Percentiles rank a stretch among this genome's conserved stretches.
phyloP scores from a whole-genome alignment of 345 rosid genomes.

The Erucastrum elatum region DNA sequence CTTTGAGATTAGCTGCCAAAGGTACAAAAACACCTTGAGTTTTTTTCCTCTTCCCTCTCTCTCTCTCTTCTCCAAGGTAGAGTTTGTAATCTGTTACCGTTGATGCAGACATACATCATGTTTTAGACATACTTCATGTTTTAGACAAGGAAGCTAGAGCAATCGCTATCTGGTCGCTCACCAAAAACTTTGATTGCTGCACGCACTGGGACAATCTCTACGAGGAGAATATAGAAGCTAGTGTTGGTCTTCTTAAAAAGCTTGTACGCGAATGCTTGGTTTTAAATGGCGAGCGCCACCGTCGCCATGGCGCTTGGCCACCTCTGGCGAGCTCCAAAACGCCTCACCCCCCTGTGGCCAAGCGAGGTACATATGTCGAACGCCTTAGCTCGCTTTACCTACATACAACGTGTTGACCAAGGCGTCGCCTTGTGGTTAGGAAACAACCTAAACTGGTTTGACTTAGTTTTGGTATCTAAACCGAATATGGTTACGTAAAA shows the following conservation, averaged over 20 bases:
- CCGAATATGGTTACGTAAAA: background rate
- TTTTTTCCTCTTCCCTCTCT: background rate
- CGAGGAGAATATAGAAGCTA: background rate
- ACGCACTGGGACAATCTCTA: background rate
- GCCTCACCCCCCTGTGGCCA: background rate
- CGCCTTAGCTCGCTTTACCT: background rate
- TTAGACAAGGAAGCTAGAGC: background rate
- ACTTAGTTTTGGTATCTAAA: background rate
- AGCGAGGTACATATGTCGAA: background rate
- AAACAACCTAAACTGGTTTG: background rate
- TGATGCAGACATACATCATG: too few relatives aligned
- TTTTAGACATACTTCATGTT: too few relatives aligned
- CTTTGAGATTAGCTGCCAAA: background rate
- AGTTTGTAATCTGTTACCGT: background rate
- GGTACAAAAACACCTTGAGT: background rate
- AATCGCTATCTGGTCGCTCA: background rate
- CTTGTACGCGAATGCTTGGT: constrained; percentile 38
- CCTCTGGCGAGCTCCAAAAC: background rate
- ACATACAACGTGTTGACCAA: background rate
- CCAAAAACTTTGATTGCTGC: background rate
- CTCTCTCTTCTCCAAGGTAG: background rate
- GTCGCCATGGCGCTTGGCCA: background rate
- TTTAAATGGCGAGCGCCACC: background rate
- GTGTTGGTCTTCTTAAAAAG: background rate
- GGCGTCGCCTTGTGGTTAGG: background rate